phyloP scores from a whole-genome alignment of 2,329 filamentous ascomycete genomes.

The Ophiostoma himal-ulmi region DNA sequence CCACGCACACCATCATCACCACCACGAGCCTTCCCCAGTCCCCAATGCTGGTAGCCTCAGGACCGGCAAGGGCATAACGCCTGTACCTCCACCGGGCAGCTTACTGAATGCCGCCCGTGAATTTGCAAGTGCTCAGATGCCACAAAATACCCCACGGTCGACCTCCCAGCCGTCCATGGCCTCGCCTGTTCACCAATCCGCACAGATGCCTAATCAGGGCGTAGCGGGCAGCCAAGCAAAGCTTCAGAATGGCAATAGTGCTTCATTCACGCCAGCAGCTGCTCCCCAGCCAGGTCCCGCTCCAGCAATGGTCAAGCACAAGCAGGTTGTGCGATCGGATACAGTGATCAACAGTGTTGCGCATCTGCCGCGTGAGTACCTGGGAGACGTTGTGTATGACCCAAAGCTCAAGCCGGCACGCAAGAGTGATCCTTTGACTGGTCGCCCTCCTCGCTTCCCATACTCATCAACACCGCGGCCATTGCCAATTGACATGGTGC shows the following conservation, averaged over 20 bases:
- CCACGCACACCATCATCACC: conserved; percentile 59
- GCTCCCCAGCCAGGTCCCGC: conserved; percentile 5
- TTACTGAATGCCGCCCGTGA: conserved; percentile 34
- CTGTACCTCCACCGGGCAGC: conserved; percentile 42
- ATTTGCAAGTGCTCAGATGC: conserved; percentile 33
- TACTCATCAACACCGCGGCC: conserved; percentile 57
- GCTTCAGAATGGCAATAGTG: background rate
- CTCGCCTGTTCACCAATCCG: conserved; percentile 19
- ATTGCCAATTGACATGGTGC: conserved; percentile 65
- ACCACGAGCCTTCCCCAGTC: conserved; percentile 41
- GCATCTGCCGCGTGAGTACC: conserved; percentile 65
- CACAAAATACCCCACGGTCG: conserved; percentile 41
- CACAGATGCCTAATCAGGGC: conserved; percentile 29
- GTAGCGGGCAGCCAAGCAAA: conserved; percentile 23
- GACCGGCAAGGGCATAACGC: conserved; percentile 43
- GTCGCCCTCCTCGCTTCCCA: conserved; percentile 33
- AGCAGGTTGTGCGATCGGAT: conserved; percentile 61
- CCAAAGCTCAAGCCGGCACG: conserved; percentile 55
- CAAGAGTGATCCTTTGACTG: conserved; percentile 48
- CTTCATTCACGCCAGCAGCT: background rate
- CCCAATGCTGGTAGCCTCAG: conserved; percentile 45
- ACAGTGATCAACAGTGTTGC: conserved; percentile 67
- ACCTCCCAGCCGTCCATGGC: conserved; percentile 14
- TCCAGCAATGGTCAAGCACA: conserved; percentile 43
- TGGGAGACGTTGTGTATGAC: conserved; percentile 79